These are phyloP conservation scores for Neophaeococcomyces mojaviensis DNA, from an alignment of 2,329 filamentous ascomycete species.

Conservation along the genomic window DNA sequence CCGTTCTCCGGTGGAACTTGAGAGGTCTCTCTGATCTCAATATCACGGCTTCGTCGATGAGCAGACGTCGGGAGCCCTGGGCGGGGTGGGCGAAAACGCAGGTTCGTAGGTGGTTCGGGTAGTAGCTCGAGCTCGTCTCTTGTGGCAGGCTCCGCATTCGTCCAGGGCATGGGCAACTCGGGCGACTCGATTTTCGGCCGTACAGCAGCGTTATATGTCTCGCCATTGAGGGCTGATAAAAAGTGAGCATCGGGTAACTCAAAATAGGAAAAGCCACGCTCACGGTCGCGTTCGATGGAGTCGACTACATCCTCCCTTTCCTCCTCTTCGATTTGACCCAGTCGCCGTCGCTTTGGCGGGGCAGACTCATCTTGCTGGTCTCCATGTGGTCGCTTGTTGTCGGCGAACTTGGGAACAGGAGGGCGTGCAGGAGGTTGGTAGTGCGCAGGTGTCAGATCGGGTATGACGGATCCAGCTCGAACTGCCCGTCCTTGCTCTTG, in stretches of 20 bases:
- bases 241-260: conserved; percentile 11
- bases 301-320: conserved; percentile 14
- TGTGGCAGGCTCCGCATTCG: conserved; percentile 12
- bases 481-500: conserved; percentile 19
- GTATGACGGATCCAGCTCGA: conserved; percentile 20
- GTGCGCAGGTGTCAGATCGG: conserved; percentile 16
- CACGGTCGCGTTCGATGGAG: conserved; percentile 16
- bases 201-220: not conserved
- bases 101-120: conserved; percentile 10
- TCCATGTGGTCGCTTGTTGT: conserved; percentile 4
- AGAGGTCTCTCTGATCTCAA: not conserved
- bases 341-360: conserved; percentile 10
- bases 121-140: conserved; percentile 17
- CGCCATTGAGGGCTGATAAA: conserved; percentile 3
- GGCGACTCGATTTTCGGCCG: conserved; percentile 17
- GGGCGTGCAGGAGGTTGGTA: conserved; percentile 16
- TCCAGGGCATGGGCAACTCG: conserved; percentile 12
- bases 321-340: conserved; percentile 16
- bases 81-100: not conserved
- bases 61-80: not conserved
- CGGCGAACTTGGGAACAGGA: conserved; percentile 19
- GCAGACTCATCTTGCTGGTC: conserved; percentile 6
- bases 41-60: not conserved
- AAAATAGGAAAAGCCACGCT: conserved; percentile 8
- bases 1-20: not conserved